Base-by-base conservation (phyloP, 2,329 filamentous ascomycete genomes). In the Aspergillus phoenicis region DNA sequence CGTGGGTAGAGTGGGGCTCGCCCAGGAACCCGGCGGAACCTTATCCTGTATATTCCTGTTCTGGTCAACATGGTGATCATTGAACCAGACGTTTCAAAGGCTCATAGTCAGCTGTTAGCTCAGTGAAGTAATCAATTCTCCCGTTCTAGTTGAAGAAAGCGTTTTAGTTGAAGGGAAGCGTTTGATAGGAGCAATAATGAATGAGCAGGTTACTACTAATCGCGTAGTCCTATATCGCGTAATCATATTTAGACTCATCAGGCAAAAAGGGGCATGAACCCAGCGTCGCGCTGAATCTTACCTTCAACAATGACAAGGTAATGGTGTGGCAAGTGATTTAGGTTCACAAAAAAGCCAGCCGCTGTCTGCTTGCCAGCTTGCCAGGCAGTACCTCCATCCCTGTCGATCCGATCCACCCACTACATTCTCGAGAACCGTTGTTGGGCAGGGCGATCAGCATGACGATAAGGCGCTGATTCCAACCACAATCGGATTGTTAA, bases 331-430 rank as follows among this genome's bases (percentile, higher is more conserved):
- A 22, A 13, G 22, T 20, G 17, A n/a, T 30, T 51, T 17, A 51
- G 47, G 47, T 51, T 51, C 24, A 26, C 28, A 17, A 26, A 7
- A 33, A 30, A 30, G 41, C 20, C 22, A 22, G 41, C 20, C 41
- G 41, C 41, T 45, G 41, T 45, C 41, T 24, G 41, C 41, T 45
- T 24, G 41, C 41, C 10, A 45, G 26, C 15, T 45, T 45, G n/a
- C 41, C 8, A 17, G 41, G 41, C 8, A 55, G 51, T 8, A 52
- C 33, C 15, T 30, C 52, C 56, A 56, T 55, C 59, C 62, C 62
- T 64, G 62, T 43, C 57, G 62, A 64, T 64, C 62, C 30, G 26
- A 28, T 63, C 61, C 57, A 62, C 60, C 54, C 38, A 28, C 36
- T 33, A 60, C 41, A 51, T 28, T 55, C 43, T 53, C 39, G 45